A percentile compares a stretch with the other conserved stretches of the same genome.
Conservation (phyloP, 78 protist species). For the Guillardia theta region DNA sequence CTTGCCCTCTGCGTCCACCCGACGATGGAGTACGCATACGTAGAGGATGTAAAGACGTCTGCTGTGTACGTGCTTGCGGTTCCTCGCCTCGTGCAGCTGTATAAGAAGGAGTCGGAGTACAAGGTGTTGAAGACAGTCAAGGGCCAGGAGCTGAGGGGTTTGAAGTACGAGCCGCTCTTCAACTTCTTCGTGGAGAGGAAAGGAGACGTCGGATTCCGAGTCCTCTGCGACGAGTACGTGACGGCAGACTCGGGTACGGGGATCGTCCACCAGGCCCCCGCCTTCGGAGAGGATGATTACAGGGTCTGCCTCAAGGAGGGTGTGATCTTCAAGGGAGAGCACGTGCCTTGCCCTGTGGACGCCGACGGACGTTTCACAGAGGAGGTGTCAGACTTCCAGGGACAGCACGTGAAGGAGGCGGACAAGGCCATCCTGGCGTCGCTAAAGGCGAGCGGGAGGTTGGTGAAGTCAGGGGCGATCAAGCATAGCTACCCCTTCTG, state of each 20-base stretch:
- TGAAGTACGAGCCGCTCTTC: conserved; percentile 93
- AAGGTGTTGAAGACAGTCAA: neutral
- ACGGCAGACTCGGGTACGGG: conserved; percentile 93
- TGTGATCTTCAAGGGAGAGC: conserved; percentile 70
- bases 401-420: conserved; percentile 89
- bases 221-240: conserved; percentile 88
- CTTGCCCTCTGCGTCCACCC: conserved; percentile 75
- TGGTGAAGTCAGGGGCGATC: conserved; percentile 64
- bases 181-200: conserved; percentile 72
- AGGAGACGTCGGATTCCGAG: neutral
- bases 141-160: conserved; percentile 44
- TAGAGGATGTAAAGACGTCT: neutral
- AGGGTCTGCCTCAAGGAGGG: conserved; percentile 73
- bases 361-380: conserved; percentile 91
- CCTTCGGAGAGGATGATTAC: neutral
- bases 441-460: conserved; percentile 36
- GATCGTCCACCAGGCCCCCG: conserved; percentile 90
- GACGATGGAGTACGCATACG: conserved; percentile 84
- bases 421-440: neutral
- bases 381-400: conserved; percentile 85
- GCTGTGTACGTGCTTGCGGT: neutral
- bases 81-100: neutral
- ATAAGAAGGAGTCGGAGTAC: neutral
- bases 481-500: conserved; percentile 98
- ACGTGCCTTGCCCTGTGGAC: conserved; percentile 92